Evolutionary conservation across 495 filamentous ascomycete species (phyloP).

Genomic region (Penicillium paradoxum): DNA sequence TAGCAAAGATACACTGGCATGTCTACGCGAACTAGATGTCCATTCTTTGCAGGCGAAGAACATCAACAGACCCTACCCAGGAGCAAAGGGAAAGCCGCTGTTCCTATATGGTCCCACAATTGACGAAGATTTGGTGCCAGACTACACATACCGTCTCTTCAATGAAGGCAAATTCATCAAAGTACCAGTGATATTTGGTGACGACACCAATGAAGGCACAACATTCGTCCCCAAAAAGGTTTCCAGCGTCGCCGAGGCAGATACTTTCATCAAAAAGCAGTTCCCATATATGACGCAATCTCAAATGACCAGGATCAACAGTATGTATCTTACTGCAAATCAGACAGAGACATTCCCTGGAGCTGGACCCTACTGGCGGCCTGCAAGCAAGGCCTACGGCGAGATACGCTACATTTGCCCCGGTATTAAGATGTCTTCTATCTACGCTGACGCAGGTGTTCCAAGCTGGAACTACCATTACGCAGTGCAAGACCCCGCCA

Average conservation of each 20-base stretch:
- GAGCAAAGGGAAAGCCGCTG: constrained; percentile 41
- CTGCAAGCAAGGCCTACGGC: constrained; percentile 60
- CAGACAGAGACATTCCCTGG: constrained; percentile 38
- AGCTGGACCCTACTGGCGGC: constrained; percentile 51
- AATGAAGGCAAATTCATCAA: constrained; percentile 56
- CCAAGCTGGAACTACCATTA: constrained; percentile 61
- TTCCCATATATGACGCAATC: constrained; percentile 52
- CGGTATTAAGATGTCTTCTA: constrained; percentile 49
- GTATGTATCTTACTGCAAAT: constrained; percentile 50
- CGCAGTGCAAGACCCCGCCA: constrained; percentile 52
- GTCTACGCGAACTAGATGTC: constrained; percentile 50
- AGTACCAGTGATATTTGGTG: constrained; percentile 66
- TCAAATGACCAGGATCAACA: constrained; percentile 53
- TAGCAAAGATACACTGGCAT: constrained; percentile 47
- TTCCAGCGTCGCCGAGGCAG: constrained; percentile 40
- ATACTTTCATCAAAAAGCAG: constrained; percentile 56
- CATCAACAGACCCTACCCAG: constrained; percentile 50
- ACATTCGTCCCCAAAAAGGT: constrained; percentile 53
- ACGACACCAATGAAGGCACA: constrained; percentile 67
- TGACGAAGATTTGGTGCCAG: constrained; percentile 53
- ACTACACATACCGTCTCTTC: constrained; percentile 57
- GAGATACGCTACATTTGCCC: constrained; percentile 74
- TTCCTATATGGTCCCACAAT: constrained; percentile 57
- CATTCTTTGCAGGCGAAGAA: constrained; percentile 50
- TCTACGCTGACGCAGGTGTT: constrained; percentile 33